Evolutionary conservation across 1,139 yeast species (phyloP).

Genomic region (Meyerozyma carpophila): DNA sequence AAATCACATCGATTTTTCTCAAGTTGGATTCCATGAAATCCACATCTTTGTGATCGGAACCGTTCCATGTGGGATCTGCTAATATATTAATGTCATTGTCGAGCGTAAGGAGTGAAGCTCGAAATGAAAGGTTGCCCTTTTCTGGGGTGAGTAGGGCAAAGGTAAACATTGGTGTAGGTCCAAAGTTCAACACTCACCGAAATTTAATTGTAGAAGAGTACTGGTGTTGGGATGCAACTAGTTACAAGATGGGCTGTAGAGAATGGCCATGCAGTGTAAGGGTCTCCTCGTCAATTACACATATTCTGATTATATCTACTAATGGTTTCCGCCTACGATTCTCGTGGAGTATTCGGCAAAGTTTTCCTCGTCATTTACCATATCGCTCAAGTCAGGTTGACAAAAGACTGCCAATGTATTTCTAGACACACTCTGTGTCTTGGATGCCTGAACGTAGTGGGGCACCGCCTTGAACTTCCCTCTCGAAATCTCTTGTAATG

Average conservation of each 20-base stretch:
- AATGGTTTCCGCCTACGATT: conserved; percentile 29
- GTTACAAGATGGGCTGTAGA: not conserved
- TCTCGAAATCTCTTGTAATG: conserved; percentile 48
- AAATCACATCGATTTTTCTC: conserved; percentile 56
- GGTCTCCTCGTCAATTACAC: too few species aligned
- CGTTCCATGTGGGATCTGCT: conserved; percentile 76
- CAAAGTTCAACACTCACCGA: not conserved
- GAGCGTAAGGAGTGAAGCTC: conserved; percentile 39
- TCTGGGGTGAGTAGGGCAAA: conserved; percentile 34
- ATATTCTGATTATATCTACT: conserved; percentile 1
- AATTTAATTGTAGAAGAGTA: not conserved
- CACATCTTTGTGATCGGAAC: conserved; percentile 32
- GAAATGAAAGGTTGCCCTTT: conserved; percentile 26
- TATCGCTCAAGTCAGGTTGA: conserved; percentile 54
- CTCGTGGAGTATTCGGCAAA: conserved; percentile 47
- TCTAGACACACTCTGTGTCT: conserved; percentile 34
- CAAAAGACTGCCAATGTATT: conserved; percentile 62
- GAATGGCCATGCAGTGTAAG: not conserved
- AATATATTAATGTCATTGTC: conserved; percentile 47
- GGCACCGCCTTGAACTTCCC: conserved; percentile 56
- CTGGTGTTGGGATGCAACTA: not conserved
- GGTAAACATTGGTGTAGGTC: conserved; percentile 30
- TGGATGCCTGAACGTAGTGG: conserved; percentile 49
- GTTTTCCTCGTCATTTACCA: conserved; percentile 36
- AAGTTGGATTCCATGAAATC: conserved; percentile 40